A percentile compares a stretch with the other conserved stretches of the same genome.
Conservation (phyloP, 1,139 yeast genomes). For the Debaryomyces psychrophilus region DNA sequence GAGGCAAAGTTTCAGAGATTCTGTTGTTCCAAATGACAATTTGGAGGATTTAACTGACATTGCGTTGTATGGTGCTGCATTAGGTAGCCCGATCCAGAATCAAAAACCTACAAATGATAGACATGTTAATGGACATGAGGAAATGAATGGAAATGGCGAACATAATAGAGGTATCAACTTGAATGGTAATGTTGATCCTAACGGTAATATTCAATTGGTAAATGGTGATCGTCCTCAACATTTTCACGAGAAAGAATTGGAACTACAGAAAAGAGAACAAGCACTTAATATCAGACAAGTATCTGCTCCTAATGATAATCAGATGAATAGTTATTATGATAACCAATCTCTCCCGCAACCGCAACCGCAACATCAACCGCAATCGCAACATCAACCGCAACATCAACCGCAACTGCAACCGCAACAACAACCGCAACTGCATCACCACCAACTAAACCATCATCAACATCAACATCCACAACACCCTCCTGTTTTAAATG, state of each 20-base stretch:
- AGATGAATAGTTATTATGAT: slow-evolving; percentile 10
- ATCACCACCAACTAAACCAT: slow-evolving; percentile 6
- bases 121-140: neutral
- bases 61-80: slow-evolving; percentile 44
- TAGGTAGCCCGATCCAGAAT: slow-evolving; percentile 19
- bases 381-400: slow-evolving; percentile 8
- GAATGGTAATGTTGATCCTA: slow-evolving; percentile 15
- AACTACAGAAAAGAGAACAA: slow-evolving; percentile 48
- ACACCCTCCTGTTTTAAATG: slow-evolving; percentile 1
- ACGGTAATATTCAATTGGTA: slow-evolving; percentile 10
- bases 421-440: slow-evolving; percentile 14
- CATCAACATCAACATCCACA: slow-evolving; percentile 10
- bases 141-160: neutral
- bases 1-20: slow-evolving; percentile 16
- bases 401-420: slow-evolving; percentile 10
- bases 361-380: slow-evolving; percentile 11
- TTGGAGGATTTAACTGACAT: slow-evolving; percentile 50
- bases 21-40: slow-evolving; percentile 26
- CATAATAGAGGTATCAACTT: neutral
- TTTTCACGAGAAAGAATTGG: slow-evolving; percentile 37
- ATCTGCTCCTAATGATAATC: slow-evolving; percentile 14
- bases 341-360: slow-evolving; percentile 16
- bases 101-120: neutral
- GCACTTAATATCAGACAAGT: slow-evolving; percentile 45
- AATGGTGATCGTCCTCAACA: slow-evolving; percentile 11